Conservation (phyloP, 805 yeast species). For the Yamadazyma takamatsuzukensis region DNA sequence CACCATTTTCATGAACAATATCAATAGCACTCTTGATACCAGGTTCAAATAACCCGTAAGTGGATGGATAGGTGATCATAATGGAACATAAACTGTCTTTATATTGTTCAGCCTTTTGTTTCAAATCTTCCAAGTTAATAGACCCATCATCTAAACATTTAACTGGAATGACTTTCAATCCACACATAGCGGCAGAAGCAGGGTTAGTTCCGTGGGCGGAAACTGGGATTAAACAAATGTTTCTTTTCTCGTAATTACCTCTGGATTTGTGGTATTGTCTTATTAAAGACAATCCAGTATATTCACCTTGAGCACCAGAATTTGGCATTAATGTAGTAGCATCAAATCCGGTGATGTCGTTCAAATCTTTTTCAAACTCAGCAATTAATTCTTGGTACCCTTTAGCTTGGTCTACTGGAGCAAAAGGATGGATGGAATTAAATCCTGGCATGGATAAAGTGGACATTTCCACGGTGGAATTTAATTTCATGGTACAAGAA, state of each 20-base stretch:
- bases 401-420: slow-evolving; percentile 80
- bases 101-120: slow-evolving; percentile 67
- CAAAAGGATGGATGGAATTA: slow-evolving; percentile 86
- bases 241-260: slow-evolving; percentile 66
- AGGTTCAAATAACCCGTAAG: slow-evolving; percentile 95
- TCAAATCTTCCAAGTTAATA: slow-evolving; percentile 74
- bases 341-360: slow-evolving; percentile 89
- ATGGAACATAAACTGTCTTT: slow-evolving; percentile 74
- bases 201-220: slow-evolving; percentile 99
- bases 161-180: slow-evolving; percentile 87
- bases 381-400: slow-evolving; percentile 76
- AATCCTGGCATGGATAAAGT: slow-evolving; percentile 96
- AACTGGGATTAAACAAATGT: slow-evolving; percentile 91
- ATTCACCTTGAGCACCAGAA: slow-evolving; percentile 99
- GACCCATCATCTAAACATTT: slow-evolving; percentile 86
- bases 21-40: slow-evolving; percentile 81
- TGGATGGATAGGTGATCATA: slow-evolving; percentile 97
- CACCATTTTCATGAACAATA: slow-evolving; percentile 82
- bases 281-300: slow-evolving; percentile 87
- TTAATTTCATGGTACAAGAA: slow-evolving; percentile 96
- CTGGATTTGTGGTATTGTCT: slow-evolving; percentile 66
- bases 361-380: slow-evolving; percentile 80
- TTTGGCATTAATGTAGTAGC: slow-evolving; percentile 93
- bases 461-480: slow-evolving; percentile 92
- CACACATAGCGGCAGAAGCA: slow-evolving; percentile 97